A percentile compares a stretch with the other conserved stretches of the same genome.
phyloP scores from a whole-genome alignment of 805 yeast genomes.

The Grigorovia yakushimaensis region DNA sequence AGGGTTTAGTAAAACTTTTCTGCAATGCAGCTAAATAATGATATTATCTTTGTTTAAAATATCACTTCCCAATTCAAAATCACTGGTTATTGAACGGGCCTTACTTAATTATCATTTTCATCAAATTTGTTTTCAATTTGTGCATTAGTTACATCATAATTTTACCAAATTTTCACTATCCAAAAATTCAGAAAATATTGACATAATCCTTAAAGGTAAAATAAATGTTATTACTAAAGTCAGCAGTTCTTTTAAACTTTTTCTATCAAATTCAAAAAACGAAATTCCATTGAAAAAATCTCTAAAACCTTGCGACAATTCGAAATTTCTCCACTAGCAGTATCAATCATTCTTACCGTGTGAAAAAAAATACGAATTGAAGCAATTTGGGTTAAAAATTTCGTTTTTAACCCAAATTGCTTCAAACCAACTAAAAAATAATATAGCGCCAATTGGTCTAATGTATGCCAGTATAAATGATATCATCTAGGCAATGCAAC shows the following conservation, averaged over 20 bases:
- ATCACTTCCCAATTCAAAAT: not conserved
- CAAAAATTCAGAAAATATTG: constrained; percentile 20
- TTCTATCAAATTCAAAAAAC: constrained; percentile 27
- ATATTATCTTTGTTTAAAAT: not conserved
- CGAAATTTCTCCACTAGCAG: constrained; percentile 26
- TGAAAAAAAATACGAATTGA: constrained; percentile 31
- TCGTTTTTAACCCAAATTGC: too few species aligned
- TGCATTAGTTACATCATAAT: too few species aligned
- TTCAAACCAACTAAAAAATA: constrained; percentile 34
- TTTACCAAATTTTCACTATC: constrained; percentile 12
- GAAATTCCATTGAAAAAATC: constrained; percentile 35
- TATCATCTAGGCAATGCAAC: constrained; percentile 33
- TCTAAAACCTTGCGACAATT: constrained; percentile 34
- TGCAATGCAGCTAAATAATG: constrained; percentile 11
- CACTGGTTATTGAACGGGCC: not conserved
- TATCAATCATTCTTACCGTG: constrained; percentile 23
- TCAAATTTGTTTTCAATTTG: too few species aligned
- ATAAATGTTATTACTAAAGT: constrained; percentile 34
- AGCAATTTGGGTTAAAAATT: too few species aligned
- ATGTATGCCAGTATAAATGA: constrained; percentile 33
- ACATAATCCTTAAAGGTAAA: constrained; percentile 35
- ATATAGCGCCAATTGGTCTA: constrained; percentile 33
- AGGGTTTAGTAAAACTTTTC: constrained; percentile 25
- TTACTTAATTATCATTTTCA: too few species aligned
- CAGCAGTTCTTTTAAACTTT: constrained; percentile 30